phyloP scores from a whole-genome alignment of 371 early-diverging fungal genomes.

The Syncephalastrum sp. region DNA sequence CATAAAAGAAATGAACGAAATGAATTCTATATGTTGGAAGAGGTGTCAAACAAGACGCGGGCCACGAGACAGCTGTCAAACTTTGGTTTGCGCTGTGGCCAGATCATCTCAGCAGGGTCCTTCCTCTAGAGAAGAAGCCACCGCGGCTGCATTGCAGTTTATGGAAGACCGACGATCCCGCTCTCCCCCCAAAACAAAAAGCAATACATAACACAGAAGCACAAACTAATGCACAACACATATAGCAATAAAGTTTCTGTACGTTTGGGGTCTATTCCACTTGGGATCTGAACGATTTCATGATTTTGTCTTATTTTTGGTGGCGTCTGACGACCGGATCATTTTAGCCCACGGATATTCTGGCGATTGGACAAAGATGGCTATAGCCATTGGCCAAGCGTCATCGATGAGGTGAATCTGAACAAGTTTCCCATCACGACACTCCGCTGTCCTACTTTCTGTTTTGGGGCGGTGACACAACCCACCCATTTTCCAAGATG shows the following conservation, averaged over 20 bases:
- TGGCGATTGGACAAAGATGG: not conserved
- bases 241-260: conserved; percentile 1
- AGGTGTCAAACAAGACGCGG: too few species aligned
- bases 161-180: conserved; percentile 8
- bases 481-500: not conserved
- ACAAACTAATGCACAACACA: not conserved
- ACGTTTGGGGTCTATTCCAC: not conserved
- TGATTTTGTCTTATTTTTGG: not conserved
- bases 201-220: not conserved
- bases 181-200: too few species aligned
- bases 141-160: conserved; percentile 19
- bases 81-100: too few species aligned
- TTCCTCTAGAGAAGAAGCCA: conserved; percentile 10
- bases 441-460: conserved; percentile 10
- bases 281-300: not conserved
- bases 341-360: not conserved
- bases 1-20: too few species aligned
- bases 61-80: too few species aligned
- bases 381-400: too few species aligned
- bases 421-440: conserved; percentile 3
- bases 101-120: conserved; percentile 11
- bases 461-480: conserved; percentile 12
- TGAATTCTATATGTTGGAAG: too few species aligned
- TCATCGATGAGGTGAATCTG: too few species aligned
- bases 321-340: not conserved